Base-by-base conservation (phyloP, 2,329 filamentous ascomycete species). In the Daldinia sp. region DNA sequence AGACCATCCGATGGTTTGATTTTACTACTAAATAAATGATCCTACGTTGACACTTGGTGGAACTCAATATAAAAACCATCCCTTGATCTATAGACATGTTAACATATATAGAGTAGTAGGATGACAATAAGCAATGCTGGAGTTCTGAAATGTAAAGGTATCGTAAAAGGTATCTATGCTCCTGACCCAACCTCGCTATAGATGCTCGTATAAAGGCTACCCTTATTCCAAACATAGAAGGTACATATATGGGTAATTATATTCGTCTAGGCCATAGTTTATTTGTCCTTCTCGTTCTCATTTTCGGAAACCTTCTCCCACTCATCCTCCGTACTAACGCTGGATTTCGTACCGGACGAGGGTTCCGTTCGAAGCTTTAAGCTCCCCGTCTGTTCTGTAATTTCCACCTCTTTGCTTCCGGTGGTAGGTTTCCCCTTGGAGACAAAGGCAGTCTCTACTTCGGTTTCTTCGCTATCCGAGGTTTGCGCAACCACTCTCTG, bases 271-370 rank as follows among this genome's bases (percentile, higher is more conserved):
- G 13, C 6, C 6, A 45, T 51, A 15, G 17, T 55, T 75, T 66
- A 84, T 73, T 85, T 85, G 62, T 82, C 81, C 77, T 86, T 87
- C 68, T 86, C 84, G 70, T 82, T 83, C 81, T 88, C 87, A 61
- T 83, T 86, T 76, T 91, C 90, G 19, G 92, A 93, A 3, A 98
- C 90, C 82, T 95, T 96, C 81, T 97, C 94, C 94, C 94, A 98
- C 79, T 98, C 94, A 73, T 94, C 94, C 79, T 98, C 94, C 3
- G 94, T 97, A 78, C 93, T 94, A 17, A 77, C 83, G 53, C 84
- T 82, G 45, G 85, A 87, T 75, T 83, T 85, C 21, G 79, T 81
- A 34, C 81, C 82, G 51, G 54, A 75, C 48, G 76, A 70, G 43
- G 70, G 63, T 60, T 70, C 75, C 13, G 72, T 72, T 45, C 82